Evolutionary conservation across 208 protist species (phyloP).

Genomic region (Wallacemonas sp.): DNA sequence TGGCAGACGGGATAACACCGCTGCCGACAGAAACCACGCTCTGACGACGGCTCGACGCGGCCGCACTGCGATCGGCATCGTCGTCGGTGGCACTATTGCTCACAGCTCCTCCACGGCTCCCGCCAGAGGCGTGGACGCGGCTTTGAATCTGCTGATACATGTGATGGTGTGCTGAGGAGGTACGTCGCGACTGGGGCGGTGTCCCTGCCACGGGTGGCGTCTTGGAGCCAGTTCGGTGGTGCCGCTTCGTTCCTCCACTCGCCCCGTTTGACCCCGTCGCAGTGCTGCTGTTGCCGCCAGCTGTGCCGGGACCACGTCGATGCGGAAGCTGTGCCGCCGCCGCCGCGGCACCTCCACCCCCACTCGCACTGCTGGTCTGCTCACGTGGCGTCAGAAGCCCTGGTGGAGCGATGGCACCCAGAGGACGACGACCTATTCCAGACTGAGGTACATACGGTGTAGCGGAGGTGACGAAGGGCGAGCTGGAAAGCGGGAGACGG

Average conservation of each 20-base stretch:
- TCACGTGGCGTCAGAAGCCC: slow-evolving; percentile 7
- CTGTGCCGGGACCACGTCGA: not conserved
- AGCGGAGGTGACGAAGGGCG: not conserved
- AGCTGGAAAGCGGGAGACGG: slow-evolving; percentile 7
- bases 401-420: slow-evolving; percentile 1
- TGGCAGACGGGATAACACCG: not conserved
- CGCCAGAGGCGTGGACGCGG: not conserved
- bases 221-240: not conserved
- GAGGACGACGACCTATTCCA: not conserved
- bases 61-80: not conserved
- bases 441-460: not conserved
- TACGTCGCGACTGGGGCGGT: slow-evolving; percentile 2
- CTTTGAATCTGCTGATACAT: slow-evolving; percentile 4
- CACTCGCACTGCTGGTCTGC: not conserved
- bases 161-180: slow-evolving; percentile 7
- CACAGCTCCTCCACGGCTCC: not conserved
- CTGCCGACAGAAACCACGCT: slow-evolving; percentile 1
- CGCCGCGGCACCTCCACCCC: not conserved
- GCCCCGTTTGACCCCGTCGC: too few relatives aligned
- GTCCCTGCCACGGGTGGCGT: not conserved
- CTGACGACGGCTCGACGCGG: not conserved
- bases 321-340: slow-evolving; percentile 3
- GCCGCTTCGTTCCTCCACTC: not conserved
- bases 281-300: not conserved
- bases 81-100: not conserved